These are phyloP conservation scores for Heterobasidion irregulare DNA, from an alignment of 1,284 basidiomycete species.

Conservation along the genomic window DNA sequence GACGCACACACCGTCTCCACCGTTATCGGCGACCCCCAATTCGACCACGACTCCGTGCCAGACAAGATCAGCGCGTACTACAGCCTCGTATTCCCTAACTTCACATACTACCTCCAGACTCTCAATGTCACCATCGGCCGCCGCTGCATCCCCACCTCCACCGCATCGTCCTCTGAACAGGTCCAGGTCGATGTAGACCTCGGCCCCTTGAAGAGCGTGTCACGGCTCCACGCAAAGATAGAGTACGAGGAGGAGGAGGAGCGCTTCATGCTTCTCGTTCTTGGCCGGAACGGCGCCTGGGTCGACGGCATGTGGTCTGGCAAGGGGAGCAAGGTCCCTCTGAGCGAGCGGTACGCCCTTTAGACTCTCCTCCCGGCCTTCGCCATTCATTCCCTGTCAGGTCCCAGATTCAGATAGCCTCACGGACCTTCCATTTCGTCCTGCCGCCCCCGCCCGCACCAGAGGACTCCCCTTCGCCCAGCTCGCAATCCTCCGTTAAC, in stretches of 20 bases:
- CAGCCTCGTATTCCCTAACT: conserved; percentile 86
- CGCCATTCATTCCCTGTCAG: conserved; percentile 31
- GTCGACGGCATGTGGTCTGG: conserved; percentile 95
- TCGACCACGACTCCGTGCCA: conserved; percentile 26
- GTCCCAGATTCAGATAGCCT: conserved; percentile 97
- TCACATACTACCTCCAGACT: conserved; percentile 63
- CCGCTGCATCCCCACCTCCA: conserved; percentile 29
- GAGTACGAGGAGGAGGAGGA: conserved; percentile 86
- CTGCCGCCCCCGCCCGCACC: conserved; percentile 70
- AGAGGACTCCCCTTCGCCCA: conserved; percentile 70
- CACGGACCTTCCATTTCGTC: conserved; percentile 95
- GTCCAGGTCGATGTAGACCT: conserved; percentile 88
- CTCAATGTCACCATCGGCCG: conserved; percentile 52
- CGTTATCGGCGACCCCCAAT: conserved; percentile 25
- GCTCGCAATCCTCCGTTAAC: conserved; percentile 54
- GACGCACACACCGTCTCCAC: conserved; percentile 23
- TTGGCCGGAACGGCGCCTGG: conserved; percentile 95
- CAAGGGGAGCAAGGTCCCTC: conserved; percentile 76
- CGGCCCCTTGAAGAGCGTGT: conserved; percentile 94
- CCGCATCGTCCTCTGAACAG: conserved; percentile 32
- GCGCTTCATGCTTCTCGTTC: conserved; percentile 84
- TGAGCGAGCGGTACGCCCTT: conserved; percentile 67
- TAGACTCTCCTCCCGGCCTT: background rate
- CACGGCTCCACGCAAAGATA: conserved; percentile 91
- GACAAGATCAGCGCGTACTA: conserved; percentile 89